Evolutionary conservation across 805 yeast species (phyloP).

Genomic region (Ogataea angusta): DNA sequence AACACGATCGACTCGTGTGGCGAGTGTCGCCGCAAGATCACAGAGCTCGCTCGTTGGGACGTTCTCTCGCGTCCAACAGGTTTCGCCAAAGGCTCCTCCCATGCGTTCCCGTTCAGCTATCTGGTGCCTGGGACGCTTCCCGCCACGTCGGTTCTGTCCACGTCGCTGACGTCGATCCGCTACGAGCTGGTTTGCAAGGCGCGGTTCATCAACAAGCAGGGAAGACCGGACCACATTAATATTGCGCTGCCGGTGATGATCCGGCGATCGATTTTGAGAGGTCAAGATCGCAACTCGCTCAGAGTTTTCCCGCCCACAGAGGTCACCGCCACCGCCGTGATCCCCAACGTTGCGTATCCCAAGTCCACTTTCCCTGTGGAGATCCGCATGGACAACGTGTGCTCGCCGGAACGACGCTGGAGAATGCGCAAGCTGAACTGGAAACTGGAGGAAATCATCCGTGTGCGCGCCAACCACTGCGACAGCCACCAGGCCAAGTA

Average conservation of each 20-base stretch:
- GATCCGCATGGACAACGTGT: conserved; percentile 71
- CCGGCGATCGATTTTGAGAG: conserved; percentile 72
- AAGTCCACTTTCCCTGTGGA: conserved; percentile 83
- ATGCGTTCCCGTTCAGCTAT: conserved; percentile 90
- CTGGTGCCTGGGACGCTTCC: conserved; percentile 86
- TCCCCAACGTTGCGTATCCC: conserved; percentile 89
- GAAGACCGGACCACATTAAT: conserved; percentile 36
- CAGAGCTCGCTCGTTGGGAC: conserved; percentile 84
- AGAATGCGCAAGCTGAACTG: conserved; percentile 85
- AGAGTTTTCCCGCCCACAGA: conserved; percentile 96
- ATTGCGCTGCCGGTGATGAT: conserved; percentile 64
- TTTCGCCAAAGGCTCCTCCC: conserved; percentile 60
- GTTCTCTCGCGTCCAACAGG: conserved; percentile 57
- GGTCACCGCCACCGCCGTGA: conserved; percentile 77
- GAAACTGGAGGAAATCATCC: conserved; percentile 83
- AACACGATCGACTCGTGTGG: conserved; percentile 49
- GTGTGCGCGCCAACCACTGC: conserved; percentile 59
- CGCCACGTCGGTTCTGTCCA: conserved; percentile 67
- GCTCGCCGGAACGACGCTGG: conserved; percentile 69
- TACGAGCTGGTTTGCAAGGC: conserved; percentile 73
- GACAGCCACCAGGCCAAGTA: conserved; percentile 51
- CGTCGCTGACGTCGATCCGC: conserved; percentile 49
- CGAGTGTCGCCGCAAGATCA: conserved; percentile 52
- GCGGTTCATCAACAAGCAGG: conserved; percentile 38
- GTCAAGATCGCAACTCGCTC: conserved; percentile 80